These are phyloP conservation scores for Cydonia oblonga DNA, from an alignment of 331 rosid genomes.

Conservation along the genomic window DNA sequence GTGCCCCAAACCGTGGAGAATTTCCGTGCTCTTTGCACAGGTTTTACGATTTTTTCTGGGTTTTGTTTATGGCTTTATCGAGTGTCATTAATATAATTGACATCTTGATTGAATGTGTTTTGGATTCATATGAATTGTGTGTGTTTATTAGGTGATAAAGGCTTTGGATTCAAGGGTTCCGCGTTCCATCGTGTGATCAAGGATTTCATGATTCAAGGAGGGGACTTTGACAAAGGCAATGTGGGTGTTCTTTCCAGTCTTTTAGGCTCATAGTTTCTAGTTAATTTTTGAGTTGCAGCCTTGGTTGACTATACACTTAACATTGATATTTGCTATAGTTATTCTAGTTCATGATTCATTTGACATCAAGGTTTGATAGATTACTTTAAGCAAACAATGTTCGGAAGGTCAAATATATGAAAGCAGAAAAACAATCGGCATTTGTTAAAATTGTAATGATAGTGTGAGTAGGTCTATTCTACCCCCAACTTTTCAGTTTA, in stretches of 20 bases:
- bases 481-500: not conserved
- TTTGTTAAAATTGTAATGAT: not conserved
- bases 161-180: constrained; percentile 82
- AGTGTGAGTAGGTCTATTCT: not conserved
- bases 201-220: constrained; percentile 99
- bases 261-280: not conserved
- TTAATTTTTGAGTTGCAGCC: not conserved
- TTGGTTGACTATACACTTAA: not conserved
- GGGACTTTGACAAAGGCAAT: constrained; percentile 90
- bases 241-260: constrained; percentile 30
- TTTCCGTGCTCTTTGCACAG: constrained; percentile 90
- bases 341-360: not conserved
- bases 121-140: not conserved
- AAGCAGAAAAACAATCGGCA: no score
- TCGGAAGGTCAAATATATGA: no score
- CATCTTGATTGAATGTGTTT: constrained; percentile 4
- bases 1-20: constrained; percentile 90
- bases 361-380: not conserved
- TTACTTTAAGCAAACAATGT: not conserved
- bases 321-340: not conserved
- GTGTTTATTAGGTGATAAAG: constrained; percentile 62
- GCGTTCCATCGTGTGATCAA: constrained; percentile 79
- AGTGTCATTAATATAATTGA: not conserved
- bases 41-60: constrained; percentile 17
- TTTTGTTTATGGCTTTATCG: not conserved